Conservation (phyloP, 495 filamentous ascomycete genomes). For the Penicillium antarcticum region DNA sequence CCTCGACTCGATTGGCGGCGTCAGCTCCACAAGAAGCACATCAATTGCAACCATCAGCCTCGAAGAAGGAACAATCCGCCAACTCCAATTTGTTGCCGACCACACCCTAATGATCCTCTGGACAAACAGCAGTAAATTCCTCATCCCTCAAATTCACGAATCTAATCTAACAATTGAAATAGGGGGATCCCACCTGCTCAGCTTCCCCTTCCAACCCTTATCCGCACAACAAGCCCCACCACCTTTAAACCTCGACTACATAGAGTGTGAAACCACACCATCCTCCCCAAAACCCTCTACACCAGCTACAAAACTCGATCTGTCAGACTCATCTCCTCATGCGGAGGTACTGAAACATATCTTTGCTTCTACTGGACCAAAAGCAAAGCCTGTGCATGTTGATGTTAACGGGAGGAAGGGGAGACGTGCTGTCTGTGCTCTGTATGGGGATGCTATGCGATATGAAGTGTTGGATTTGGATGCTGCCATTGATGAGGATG, state of each 20-base stretch:
- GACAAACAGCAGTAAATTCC: conserved; percentile 35
- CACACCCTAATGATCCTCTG: conserved; percentile 51
- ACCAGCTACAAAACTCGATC: conserved; percentile 19
- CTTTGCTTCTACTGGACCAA: conserved; percentile 34
- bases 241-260: conserved; percentile 15
- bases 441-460: conserved; percentile 52
- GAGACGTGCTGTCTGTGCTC: conserved; percentile 51
- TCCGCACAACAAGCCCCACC: conserved; percentile 2
- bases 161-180: conserved; percentile 5
- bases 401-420: conserved; percentile 54
- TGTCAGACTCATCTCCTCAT: conserved; percentile 10
- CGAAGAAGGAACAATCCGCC: conserved; percentile 41
- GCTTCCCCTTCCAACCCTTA: conserved; percentile 32
- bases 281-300: conserved; percentile 13
- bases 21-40: conserved; percentile 48
- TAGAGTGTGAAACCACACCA: conserved; percentile 8
- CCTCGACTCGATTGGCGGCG: conserved; percentile 49
- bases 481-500: conserved; percentile 33
- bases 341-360: conserved; percentile 26
- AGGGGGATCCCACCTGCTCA: conserved; percentile 35
- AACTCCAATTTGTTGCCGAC: conserved; percentile 56
- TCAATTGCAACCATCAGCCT: conserved; percentile 41
- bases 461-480: conserved; percentile 60
- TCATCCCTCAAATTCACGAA: conserved; percentile 3
- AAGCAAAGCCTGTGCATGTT: conserved; percentile 42